Evolutionary conservation across 73 alveolate genomes (phyloP).

Genomic region (Symbiodinium pilosum): DNA sequence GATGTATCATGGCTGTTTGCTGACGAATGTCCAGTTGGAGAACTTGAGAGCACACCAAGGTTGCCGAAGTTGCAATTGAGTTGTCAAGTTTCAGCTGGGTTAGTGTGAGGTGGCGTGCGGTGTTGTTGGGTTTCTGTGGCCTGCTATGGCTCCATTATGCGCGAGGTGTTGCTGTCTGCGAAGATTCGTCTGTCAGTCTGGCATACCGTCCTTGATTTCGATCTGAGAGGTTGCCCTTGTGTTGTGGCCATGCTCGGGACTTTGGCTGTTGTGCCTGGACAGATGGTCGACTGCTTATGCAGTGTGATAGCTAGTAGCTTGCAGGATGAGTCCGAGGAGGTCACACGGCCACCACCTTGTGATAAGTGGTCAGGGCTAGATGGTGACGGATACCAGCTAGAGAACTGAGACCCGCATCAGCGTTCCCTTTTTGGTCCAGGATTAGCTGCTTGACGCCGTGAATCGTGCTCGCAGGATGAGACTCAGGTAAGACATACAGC

Average conservation of each 20-base stretch:
- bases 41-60: constrained; percentile 1
- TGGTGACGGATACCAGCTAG: not conserved
- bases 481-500: too few species aligned
- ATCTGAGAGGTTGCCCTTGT: too few species aligned
- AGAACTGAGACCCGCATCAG: not conserved
- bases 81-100: too few species aligned
- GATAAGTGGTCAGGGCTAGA: not conserved
- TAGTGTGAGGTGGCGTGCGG: too few species aligned
- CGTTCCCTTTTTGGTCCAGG: not conserved
- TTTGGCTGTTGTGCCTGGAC: too few species aligned
- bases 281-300: too few species aligned
- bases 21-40: constrained; percentile 68
- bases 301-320: not conserved
- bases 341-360: constrained; percentile 25
- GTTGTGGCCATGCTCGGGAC: too few species aligned
- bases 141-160: not conserved
- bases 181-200: too few species aligned
- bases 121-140: not conserved
- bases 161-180: too few species aligned
- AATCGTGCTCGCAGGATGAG: too few species aligned
- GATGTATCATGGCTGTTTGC: not conserved
- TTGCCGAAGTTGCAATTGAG: not conserved
- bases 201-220: too few species aligned
- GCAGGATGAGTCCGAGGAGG: constrained; percentile 85
- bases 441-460: not conserved